Evolutionary conservation across 768 basidiomycete species (phyloP).

Genomic region (Coprinellus aureogranulatus): DNA sequence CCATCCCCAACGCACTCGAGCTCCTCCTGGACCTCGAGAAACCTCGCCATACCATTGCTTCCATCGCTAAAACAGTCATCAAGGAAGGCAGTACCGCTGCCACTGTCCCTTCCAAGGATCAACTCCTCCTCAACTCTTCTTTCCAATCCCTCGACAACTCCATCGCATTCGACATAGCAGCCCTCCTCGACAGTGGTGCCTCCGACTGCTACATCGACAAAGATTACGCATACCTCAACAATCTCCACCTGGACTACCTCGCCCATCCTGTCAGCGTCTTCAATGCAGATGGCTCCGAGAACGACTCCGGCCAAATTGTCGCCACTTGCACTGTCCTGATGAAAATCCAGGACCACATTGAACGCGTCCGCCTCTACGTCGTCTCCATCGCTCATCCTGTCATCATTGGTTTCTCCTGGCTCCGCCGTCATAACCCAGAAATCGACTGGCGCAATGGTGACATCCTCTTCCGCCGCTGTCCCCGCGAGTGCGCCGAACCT

Average conservation of each 20-base stretch:
- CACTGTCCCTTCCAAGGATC: background rate
- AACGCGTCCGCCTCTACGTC: conserved; percentile 18
- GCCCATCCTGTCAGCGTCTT: background rate
- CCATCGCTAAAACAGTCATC: background rate
- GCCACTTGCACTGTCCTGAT: conserved; percentile 17
- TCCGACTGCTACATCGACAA: conserved; percentile 9
- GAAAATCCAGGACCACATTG: conserved; percentile 16
- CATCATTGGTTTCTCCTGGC: conserved; percentile 24
- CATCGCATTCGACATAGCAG: background rate
- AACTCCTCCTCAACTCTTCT: background rate
- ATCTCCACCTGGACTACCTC: conserved; percentile 2
- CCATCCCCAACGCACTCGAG: background rate
- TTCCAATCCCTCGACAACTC: background rate
- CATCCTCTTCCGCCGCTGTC: background rate
- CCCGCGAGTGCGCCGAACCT: background rate
- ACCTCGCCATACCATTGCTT: background rate
- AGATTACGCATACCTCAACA: conserved; percentile 2
- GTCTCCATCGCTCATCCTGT: conserved; percentile 16
- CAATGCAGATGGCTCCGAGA: conserved; percentile 23
- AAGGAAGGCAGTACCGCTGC: too few species aligned
- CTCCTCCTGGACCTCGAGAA: background rate
- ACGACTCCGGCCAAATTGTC: conserved; percentile 19
- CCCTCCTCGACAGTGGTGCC: conserved; percentile 17
- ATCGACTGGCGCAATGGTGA: conserved; percentile 1
- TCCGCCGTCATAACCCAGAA: background rate